A percentile compares a stretch with the other conserved stretches of the same genome.
Conservation (phyloP, 495 filamentous ascomycete species). For the Aspergillus baeticus region DNA sequence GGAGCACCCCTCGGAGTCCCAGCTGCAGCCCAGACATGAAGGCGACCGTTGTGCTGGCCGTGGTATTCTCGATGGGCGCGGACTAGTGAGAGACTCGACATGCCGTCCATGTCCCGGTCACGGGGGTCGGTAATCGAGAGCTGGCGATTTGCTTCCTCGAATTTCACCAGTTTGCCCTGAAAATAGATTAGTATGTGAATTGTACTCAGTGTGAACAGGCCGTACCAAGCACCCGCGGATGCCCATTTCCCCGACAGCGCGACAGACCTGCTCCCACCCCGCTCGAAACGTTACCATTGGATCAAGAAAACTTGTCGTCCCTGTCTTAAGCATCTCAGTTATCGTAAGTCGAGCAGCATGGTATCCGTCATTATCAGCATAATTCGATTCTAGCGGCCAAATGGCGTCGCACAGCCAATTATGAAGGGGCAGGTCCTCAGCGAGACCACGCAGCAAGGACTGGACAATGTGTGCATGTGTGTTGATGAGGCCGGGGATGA, state of each 20-base stretch:
- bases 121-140: slow-evolving; percentile 32
- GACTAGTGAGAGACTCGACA: slow-evolving; percentile 26
- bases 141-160: slow-evolving; percentile 30
- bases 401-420: slow-evolving; percentile 43
- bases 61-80: slow-evolving; percentile 26
- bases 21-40: slow-evolving; percentile 45
- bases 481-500: slow-evolving; percentile 45
- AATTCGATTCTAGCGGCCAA: slow-evolving; percentile 43
- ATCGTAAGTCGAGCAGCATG: slow-evolving; percentile 40
- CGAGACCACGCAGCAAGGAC: slow-evolving; percentile 40
- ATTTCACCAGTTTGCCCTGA: slow-evolving; percentile 39
- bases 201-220: too few species aligned
- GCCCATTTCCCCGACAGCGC: slow-evolving; percentile 38
- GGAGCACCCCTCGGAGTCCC: slow-evolving; percentile 39
- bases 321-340: slow-evolving; percentile 44
- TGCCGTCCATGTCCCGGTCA: slow-evolving; percentile 28
- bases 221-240: slow-evolving; percentile 40
- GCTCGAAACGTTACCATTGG: slow-evolving; percentile 43
- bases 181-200: background rate
- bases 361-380: slow-evolving; percentile 35
- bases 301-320: slow-evolving; percentile 47
- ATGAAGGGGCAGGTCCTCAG: slow-evolving; percentile 40
- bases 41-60: slow-evolving; percentile 30
- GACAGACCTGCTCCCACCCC: slow-evolving; percentile 38
- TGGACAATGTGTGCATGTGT: slow-evolving; percentile 45